Conservation (phyloP, 2,329 filamentous ascomycete genomes). For the Sphaerulina vaccinii region DNA sequence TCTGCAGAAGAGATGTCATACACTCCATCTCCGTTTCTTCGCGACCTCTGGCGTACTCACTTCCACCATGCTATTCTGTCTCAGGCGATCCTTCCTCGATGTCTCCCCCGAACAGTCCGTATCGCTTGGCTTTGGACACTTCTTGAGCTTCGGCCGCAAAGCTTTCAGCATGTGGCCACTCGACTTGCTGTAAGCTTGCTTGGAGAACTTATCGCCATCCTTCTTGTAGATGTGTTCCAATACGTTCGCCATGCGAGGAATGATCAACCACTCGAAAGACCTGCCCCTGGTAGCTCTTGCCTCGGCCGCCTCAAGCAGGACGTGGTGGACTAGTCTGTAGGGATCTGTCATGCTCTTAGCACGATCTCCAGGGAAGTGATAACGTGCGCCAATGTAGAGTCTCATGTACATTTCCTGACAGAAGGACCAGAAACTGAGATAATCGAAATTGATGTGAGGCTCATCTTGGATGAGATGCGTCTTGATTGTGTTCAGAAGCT, state of each 20-base stretch:
- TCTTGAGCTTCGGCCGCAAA: too few species aligned
- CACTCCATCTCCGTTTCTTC: too few species aligned
- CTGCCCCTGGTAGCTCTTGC: not conserved
- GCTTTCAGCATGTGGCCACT: slow-evolving; percentile 12
- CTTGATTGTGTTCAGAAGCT: slow-evolving; percentile 6
- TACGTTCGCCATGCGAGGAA: not conserved
- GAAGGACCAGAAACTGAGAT: slow-evolving; percentile 1
- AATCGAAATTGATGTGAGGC: slow-evolving; percentile 9
- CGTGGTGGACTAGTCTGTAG: not conserved
- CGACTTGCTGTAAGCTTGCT: slow-evolving; percentile 1
- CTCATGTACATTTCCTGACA: not conserved
- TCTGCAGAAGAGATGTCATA: too few species aligned
- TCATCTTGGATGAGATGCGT: not conserved
- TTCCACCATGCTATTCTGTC: too few species aligned
- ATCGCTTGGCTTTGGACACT: too few species aligned
- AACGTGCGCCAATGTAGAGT: not conserved
- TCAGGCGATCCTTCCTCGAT: too few species aligned
- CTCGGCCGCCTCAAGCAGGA: not conserved
- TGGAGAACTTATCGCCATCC: slow-evolving; percentile 1
- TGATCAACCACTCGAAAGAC: not conserved
- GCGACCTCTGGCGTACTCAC: too few species aligned
- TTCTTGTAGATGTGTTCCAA: not conserved
- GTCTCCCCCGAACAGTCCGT: too few species aligned
- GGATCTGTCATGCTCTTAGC: not conserved
- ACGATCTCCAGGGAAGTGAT: not conserved